phyloP scores from a whole-genome alignment of 2,329 filamentous ascomycete genomes.

The Rutstroemia sp. region DNA sequence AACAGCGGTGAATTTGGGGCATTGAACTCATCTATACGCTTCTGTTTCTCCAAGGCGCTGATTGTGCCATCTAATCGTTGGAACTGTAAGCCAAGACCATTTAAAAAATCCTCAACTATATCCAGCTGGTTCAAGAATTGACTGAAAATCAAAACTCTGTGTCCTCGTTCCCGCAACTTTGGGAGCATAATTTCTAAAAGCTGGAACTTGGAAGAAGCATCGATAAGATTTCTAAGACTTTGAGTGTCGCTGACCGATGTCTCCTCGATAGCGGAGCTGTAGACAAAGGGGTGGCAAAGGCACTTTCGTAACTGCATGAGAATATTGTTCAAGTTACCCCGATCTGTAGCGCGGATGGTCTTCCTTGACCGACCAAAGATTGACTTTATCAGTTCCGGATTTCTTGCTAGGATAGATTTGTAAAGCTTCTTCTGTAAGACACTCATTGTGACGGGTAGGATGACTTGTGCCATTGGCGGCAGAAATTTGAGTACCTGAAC shows the following conservation, averaged over 20 bases:
- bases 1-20: constrained; percentile 75
- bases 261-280: constrained; percentile 86
- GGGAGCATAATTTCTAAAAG: constrained; percentile 80
- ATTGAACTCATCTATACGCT: constrained; percentile 90
- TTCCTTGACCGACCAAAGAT: constrained; percentile 65
- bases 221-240: constrained; percentile 74
- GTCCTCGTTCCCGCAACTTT: constrained; percentile 75
- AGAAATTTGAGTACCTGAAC: constrained; percentile 84
- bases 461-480: constrained; percentile 89
- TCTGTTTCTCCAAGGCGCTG: constrained; percentile 79
- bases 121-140: constrained; percentile 87
- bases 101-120: constrained; percentile 86
- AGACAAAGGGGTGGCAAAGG: constrained; percentile 92
- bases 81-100: constrained; percentile 63
- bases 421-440: constrained; percentile 89
- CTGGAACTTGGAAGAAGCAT: constrained; percentile 84
- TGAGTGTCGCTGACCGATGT: constrained; percentile 52
- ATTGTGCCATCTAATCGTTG: constrained; percentile 82
- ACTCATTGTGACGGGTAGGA: constrained; percentile 93
- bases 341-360: constrained; percentile 57
- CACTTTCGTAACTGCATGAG: constrained; percentile 92
- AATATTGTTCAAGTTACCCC: constrained; percentile 84
- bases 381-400: constrained; percentile 77
- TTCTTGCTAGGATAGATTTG: constrained; percentile 87
- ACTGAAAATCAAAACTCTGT: constrained; percentile 90